Conservation (phyloP, 208 protist species). For the Trypanosoma scelopori region DNA sequence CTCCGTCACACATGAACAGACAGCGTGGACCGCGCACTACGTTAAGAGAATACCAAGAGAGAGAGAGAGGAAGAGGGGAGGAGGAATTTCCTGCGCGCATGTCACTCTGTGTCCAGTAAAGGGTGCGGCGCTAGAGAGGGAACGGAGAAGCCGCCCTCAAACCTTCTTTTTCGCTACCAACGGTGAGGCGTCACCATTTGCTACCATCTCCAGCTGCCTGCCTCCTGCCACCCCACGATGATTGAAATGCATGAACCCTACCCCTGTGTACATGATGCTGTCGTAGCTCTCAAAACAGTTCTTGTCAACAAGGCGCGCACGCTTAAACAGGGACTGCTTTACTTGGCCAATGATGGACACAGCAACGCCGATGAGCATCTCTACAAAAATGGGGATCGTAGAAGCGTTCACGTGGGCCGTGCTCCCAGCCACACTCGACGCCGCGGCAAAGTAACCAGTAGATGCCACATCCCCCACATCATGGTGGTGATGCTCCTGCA, state of each 20-base stretch:
- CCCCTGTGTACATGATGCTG: constrained; percentile 53
- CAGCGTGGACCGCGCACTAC: no score
- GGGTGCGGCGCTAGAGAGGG: no score
- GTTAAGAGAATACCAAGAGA: no score
- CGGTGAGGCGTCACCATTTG: neutral
- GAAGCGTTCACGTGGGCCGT: constrained; percentile 8
- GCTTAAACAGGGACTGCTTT: constrained; percentile 36
- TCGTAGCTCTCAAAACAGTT: constrained; percentile 69
- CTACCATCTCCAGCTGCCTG: neutral
- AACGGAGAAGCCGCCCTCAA: neutral
- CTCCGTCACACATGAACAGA: no score
- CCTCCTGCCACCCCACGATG: constrained; percentile 59
- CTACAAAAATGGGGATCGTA: constrained; percentile 29
- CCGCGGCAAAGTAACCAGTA: constrained; percentile 9
- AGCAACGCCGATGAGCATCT: constrained; percentile 28
- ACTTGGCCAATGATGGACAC: constrained; percentile 65
- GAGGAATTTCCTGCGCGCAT: no score
- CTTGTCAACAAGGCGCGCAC: constrained; percentile 61
- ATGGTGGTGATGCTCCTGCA: constrained; percentile 61
- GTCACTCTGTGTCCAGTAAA: no score
- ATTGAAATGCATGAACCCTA: constrained; percentile 87
- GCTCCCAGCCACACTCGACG: neutral
- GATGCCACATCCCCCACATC: neutral
- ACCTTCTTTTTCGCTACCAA: constrained; percentile 32
- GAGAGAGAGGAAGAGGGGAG: no score